Conservation (phyloP, 192 early-diverging fungal genomes). For the Coemansia sp. region DNA sequence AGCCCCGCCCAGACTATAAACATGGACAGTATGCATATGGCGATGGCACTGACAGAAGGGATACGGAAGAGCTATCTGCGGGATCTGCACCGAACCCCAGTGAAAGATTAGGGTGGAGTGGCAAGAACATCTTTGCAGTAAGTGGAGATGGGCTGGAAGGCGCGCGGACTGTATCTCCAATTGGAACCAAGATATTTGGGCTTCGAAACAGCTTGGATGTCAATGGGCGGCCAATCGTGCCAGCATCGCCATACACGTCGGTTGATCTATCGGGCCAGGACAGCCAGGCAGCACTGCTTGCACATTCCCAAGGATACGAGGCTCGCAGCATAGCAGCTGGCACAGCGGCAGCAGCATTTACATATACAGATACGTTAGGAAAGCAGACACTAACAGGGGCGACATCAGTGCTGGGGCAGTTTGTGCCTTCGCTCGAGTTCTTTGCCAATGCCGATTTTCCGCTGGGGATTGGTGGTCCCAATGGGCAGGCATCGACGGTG, state of each 20-base stretch:
- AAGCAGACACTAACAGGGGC: neutral
- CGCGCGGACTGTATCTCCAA: neutral
- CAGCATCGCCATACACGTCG: conserved; percentile 41
- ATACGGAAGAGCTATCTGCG: neutral
- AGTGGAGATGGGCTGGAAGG: neutral
- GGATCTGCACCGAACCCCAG: neutral
- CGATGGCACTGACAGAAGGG: neutral
- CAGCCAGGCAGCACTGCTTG: neutral
- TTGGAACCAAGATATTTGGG: conserved; percentile 17
- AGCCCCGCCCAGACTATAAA: neutral
- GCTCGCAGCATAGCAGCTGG: neutral
- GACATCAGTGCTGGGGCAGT: conserved; percentile 26
- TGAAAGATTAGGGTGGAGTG: neutral
- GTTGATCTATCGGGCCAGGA: conserved; percentile 19
- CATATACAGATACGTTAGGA: neutral
- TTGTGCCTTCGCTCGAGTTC: conserved; percentile 51
- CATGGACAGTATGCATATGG: neutral
- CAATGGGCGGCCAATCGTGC: conserved; percentile 33
- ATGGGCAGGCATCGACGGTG: conserved; percentile 38
- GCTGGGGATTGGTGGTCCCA: conserved; percentile 44
- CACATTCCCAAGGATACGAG: neutral
- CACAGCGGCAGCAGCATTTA: neutral
- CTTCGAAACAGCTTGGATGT: conserved; percentile 27
- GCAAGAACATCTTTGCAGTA: neutral
- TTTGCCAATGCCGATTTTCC: conserved; percentile 53